Evolutionary conservation across 805 yeast species (phyloP).

Genomic region (Torulaspora maleeae): DNA sequence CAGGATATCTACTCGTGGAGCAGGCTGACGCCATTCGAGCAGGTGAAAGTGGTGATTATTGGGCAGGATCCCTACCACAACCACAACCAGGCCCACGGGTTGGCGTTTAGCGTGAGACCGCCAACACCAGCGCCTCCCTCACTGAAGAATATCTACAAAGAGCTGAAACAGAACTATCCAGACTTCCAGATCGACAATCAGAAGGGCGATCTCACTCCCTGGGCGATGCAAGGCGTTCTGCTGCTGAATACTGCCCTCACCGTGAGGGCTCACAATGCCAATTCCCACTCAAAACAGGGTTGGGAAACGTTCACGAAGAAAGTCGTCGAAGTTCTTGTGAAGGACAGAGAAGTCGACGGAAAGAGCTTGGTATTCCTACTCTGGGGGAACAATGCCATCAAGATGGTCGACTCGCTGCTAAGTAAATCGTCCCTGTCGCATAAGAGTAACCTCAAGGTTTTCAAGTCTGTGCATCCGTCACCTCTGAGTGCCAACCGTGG

Average conservation of each 20-base stretch:
- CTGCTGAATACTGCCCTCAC: conserved; percentile 85
- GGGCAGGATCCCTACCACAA: conserved; percentile 99
- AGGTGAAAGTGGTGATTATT: conserved; percentile 70
- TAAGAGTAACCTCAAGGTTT: conserved; percentile 43
- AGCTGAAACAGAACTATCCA: conserved; percentile 67
- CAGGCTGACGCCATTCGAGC: conserved; percentile 67
- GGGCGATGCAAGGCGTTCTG: conserved; percentile 88
- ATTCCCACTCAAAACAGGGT: conserved; percentile 84
- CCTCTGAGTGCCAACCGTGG: conserved; percentile 86
- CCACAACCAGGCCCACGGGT: conserved; percentile 88
- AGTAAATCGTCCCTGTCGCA: conserved; percentile 6
- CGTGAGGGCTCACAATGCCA: conserved; percentile 88
- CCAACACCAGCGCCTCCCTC: conserved; percentile 90
- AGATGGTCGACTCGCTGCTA: conserved; percentile 45
- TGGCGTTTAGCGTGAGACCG: conserved; percentile 85
- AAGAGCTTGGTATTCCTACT: conserved; percentile 72
- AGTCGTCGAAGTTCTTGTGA: conserved; percentile 51
- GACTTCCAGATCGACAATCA: conserved; percentile 54
- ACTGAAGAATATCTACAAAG: conserved; percentile 78
- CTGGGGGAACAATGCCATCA: conserved; percentile 76
- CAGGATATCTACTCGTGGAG: conserved; percentile 88
- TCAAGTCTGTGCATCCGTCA: conserved; percentile 86
- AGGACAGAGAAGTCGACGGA: conserved; percentile 41
- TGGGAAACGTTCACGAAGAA: conserved; percentile 89
- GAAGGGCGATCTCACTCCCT: conserved; percentile 57